phyloP scores from a whole-genome alignment of 768 basidiomycete species.

The Fistulinella prunicolor region DNA sequence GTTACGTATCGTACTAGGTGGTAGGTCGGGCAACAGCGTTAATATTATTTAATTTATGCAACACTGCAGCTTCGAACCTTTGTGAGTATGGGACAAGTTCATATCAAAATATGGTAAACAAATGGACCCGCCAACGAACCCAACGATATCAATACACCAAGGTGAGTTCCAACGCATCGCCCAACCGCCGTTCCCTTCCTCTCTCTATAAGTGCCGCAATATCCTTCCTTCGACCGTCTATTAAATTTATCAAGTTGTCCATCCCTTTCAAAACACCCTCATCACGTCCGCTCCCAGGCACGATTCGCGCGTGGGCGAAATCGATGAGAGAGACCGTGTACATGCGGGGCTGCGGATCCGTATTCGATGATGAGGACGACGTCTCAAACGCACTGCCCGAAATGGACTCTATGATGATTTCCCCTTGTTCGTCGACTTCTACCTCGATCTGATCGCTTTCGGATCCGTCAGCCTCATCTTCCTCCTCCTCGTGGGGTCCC shows the following conservation, averaged over 20 bases:
- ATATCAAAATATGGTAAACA: no score
- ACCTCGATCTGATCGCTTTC: constrained; percentile 41
- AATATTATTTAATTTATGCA: no score
- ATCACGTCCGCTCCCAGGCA: constrained; percentile 73
- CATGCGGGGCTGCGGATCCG: constrained; percentile 11
- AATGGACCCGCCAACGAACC: no score
- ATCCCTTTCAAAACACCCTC: constrained; percentile 74
- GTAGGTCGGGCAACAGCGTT: no score
- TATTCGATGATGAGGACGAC: constrained; percentile 38
- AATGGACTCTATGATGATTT: constrained; percentile 21
- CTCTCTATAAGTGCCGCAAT: constrained; percentile 23
- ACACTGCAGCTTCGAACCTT: no score
- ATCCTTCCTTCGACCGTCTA: constrained; percentile 55
- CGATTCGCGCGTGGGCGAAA: constrained; percentile 83
- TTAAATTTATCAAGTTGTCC: constrained; percentile 56
- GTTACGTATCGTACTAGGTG: no score
- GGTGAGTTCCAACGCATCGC: no score
- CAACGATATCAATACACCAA: no score
- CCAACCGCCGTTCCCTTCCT: no score
- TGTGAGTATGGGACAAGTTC: no score
- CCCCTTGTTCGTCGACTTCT: constrained; percentile 30
- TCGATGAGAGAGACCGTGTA: constrained; percentile 83
- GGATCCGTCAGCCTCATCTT: constrained; percentile 23
- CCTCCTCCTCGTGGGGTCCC: constrained; percentile 7
- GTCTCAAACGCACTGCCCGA: constrained; percentile 17